Percentiles rank a stretch among this genome's conserved stretches.
These are phyloP conservation scores for Pythium dissimile DNA, from an alignment of 352 stramenopile species.

Conservation along the genomic window DNA sequence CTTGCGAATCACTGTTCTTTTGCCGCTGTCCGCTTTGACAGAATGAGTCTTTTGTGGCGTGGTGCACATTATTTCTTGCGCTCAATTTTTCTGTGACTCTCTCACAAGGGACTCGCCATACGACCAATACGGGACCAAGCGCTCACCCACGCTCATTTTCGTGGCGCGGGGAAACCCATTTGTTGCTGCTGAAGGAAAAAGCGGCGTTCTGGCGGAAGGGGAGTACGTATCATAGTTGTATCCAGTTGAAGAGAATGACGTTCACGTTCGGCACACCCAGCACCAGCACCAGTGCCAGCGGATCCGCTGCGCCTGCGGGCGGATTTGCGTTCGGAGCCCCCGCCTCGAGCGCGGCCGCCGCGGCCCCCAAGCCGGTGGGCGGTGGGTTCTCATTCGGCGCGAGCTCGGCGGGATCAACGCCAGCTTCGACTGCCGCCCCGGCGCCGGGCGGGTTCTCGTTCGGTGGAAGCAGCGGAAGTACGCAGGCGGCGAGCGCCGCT, in stretches of 20 bases:
- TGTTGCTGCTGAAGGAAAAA: constrained; percentile 7
- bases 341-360: not conserved
- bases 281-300: constrained; percentile 1
- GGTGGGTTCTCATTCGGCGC: constrained; percentile 31
- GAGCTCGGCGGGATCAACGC: not conserved
- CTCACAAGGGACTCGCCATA: constrained; percentile 2
- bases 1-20: constrained; percentile 13
- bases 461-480: constrained; percentile 7
- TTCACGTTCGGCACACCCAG: constrained; percentile 32
- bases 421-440: constrained; percentile 11
- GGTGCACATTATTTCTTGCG: not conserved
- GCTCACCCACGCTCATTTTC: constrained; percentile 17
- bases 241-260: constrained; percentile 16
- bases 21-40: too few relatives aligned
- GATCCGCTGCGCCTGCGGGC: not conserved
- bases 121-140: not conserved
- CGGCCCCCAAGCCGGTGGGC: not conserved
- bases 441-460: constrained; percentile 36
- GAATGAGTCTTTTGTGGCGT: constrained; percentile 1
- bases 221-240: not conserved
- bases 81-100: not conserved
- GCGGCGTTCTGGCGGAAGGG: not conserved
- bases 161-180: constrained; percentile 11
- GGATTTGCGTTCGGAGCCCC: constrained; percentile 23
- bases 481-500: constrained; percentile 6